Evolutionary conservation across 2,329 filamentous ascomycete species (phyloP).

Genomic region (Cordyceps cicadae): DNA sequence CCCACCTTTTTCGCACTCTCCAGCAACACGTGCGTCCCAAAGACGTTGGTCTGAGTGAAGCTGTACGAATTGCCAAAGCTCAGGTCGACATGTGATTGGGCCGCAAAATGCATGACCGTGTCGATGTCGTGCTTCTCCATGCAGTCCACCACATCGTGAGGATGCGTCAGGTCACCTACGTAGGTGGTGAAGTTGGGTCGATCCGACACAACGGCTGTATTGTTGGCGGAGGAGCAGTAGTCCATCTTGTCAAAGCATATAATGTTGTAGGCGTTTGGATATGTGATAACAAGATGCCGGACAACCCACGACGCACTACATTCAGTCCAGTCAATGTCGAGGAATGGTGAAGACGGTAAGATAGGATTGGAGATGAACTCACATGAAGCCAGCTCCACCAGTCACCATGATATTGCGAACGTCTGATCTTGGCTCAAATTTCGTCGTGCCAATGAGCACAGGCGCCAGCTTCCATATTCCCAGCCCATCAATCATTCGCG

Average conservation of each 20-base stretch:
- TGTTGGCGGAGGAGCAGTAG: slow-evolving; percentile 74
- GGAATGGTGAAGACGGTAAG: not conserved
- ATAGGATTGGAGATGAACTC: slow-evolving; percentile 25
- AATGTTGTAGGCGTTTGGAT: slow-evolving; percentile 66
- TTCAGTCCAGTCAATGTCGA: slow-evolving; percentile 8
- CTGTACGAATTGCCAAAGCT: slow-evolving; percentile 76
- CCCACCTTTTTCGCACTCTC: slow-evolving; percentile 67
- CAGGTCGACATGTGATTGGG: slow-evolving; percentile 76
- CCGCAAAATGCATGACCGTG: slow-evolving; percentile 76
- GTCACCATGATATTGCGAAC: slow-evolving; percentile 78
- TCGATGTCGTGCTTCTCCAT: slow-evolving; percentile 66
- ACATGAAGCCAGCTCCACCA: slow-evolving; percentile 81
- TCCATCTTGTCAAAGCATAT: slow-evolving; percentile 80
- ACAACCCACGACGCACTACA: slow-evolving; percentile 69
- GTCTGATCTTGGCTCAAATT: slow-evolving; percentile 59
- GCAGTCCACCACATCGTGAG: slow-evolving; percentile 59
- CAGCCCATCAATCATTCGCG: not conserved
- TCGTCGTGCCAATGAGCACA: slow-evolving; percentile 59
- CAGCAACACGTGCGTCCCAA: slow-evolving; percentile 74
- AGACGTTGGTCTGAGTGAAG: slow-evolving; percentile 75
- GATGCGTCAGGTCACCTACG: slow-evolving; percentile 69
- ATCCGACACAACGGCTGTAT: slow-evolving; percentile 60
- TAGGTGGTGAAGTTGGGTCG: slow-evolving; percentile 70
- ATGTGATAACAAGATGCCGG: slow-evolving; percentile 66
- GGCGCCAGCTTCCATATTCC: slow-evolving; percentile 59